Evolutionary conservation across 1,139 yeast genomes (phyloP), one percentile per base, ranked within the genome.

Genomic region (Pichia sp.): DNA sequence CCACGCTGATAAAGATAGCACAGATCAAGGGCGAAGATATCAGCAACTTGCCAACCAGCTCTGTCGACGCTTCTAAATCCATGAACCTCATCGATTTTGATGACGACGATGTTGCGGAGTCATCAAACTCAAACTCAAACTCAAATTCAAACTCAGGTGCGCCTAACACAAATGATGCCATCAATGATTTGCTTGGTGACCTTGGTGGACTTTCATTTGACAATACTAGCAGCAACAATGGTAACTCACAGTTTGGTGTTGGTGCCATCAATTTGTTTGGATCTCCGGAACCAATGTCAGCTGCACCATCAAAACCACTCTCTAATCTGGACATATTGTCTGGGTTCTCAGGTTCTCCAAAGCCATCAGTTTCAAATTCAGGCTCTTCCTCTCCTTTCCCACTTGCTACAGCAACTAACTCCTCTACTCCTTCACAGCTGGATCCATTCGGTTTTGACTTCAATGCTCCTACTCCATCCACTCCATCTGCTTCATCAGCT

Each of bases 1-100:
- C 74, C 11, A 69, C 86, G 37, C 62, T 86, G 37, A 68, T 70
- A 35, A 86, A 85, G 59, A 86, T 73, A 61, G 74, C 70, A 37
- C 64, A 76, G 22, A 64, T 86, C 51, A 61, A 67, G 31, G 94
- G 94, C 27, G 74, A 83, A 44, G 57, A 68, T 17, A 67, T 64
- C 17, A 74, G 67, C 41, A 94, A 94, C 44, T 72, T 84, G 37
- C 65, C 72, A 37, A 62, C 60, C n/a, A 59, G 65, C 20, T 63
- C 64, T 18, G 26, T 34, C 3, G 27, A 29, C 13, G 58, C 58
- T 23, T n/a, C 37, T 8, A 34, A 35, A 17, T 35, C 47, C 11
- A 69, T 75, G 49, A 81, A 73, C 53, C 69, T 87, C 53, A 84
- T 87, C 51, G 96, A 87, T 55, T 83, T 87, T 51, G 44, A 40